phyloP scores from a whole-genome alignment of 1,284 basidiomycete genomes.

The Takashimella tepidaria region DNA sequence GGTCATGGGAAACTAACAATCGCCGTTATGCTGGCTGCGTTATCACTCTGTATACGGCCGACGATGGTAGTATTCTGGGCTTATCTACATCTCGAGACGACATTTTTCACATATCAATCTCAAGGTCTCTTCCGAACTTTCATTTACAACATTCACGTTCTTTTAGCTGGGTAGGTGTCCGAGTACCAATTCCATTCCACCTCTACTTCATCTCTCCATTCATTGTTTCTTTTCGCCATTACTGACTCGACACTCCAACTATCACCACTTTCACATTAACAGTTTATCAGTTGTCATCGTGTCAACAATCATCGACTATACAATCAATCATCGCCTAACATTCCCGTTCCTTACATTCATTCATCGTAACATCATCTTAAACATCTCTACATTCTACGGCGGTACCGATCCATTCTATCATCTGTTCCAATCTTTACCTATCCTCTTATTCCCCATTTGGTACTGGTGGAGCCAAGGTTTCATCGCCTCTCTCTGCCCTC shows the following conservation, averaged over 20 bases:
- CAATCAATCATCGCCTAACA: constrained; percentile 35
- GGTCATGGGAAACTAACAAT: constrained; percentile 39
- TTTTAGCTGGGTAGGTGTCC: not conserved
- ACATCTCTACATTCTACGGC: constrained; percentile 96
- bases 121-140: not conserved
- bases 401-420: constrained; percentile 82
- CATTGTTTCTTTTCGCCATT: not conserved
- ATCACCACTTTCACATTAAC: not conserved
- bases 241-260: not conserved
- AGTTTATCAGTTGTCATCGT: constrained; percentile 25
- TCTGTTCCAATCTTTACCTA: constrained; percentile 75
- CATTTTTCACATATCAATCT: not conserved
- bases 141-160: not conserved
- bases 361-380: constrained; percentile 70
- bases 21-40: constrained; percentile 59
- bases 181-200: not conserved
- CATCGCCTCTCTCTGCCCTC: constrained; percentile 21
- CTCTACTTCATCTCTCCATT: not conserved
- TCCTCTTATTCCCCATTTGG: constrained; percentile 66
- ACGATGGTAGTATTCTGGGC: constrained; percentile 83
- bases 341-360: constrained; percentile 60
- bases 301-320: constrained; percentile 39
- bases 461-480: constrained; percentile 65
- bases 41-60: constrained; percentile 75
- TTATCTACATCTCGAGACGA: constrained; percentile 54